phyloP scores from a whole-genome alignment of 371 early-diverging fungal species.

The Blakeslea trispora region DNA sequence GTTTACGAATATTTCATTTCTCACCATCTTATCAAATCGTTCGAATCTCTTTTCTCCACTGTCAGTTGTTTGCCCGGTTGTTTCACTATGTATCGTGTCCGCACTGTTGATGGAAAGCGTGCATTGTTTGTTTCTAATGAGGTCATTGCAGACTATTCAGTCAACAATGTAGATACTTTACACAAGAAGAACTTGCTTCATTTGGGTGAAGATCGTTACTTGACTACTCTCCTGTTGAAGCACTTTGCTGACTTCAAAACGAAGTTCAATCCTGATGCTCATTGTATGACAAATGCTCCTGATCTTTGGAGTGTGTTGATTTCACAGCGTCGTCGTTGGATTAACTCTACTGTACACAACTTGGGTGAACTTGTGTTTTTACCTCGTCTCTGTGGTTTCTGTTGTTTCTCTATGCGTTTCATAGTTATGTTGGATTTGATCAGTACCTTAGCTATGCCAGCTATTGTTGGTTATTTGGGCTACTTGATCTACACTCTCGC shows the following conservation, averaged over 20 bases:
- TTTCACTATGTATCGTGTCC: conserved; percentile 94
- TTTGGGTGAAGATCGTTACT: conserved; percentile 86
- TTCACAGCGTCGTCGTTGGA: conserved; percentile 85
- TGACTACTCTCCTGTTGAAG: conserved; percentile 98
- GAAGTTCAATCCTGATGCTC: conserved; percentile 92
- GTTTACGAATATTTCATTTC: conserved; percentile 99
- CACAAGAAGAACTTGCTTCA: conserved; percentile 92
- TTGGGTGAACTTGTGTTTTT: conserved; percentile 85
- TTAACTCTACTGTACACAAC: conserved; percentile 96
- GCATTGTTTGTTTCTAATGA: conserved; percentile 89
- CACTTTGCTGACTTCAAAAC: conserved; percentile 96
- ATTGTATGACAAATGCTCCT: conserved; percentile 92
- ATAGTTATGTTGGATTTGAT: conserved; percentile 91
- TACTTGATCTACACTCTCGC: conserved; percentile 68
- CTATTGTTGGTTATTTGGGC: conserved; percentile 79
- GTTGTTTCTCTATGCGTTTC: conserved; percentile 95
- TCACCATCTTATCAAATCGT: conserved; percentile 97
- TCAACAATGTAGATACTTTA: conserved; percentile 94
- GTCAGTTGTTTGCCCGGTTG: conserved; percentile 98
- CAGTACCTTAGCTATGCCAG: conserved; percentile 92
- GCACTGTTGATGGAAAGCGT: conserved; percentile 74
- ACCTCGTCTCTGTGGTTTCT: conserved; percentile 89
- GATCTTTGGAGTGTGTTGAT: conserved; percentile 87
- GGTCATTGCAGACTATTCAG: conserved; percentile 92
- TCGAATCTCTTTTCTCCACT: conserved; percentile 98